phyloP scores from a whole-genome alignment of 2,329 filamentous ascomycete species.

The Alternaria consortialis region DNA sequence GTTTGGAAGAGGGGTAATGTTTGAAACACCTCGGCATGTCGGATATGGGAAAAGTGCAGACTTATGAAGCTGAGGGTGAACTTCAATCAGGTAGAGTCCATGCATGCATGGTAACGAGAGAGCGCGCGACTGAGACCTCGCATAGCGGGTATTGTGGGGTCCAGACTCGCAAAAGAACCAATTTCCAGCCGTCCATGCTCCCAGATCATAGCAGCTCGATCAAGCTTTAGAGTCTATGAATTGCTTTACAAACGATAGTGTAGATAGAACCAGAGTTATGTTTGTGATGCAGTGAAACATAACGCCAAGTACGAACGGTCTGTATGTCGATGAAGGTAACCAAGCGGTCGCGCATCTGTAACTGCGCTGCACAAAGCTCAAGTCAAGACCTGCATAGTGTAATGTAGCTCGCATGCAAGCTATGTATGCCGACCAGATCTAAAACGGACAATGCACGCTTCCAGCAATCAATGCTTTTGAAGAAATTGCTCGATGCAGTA shows the following conservation, averaged over 20 bases:
- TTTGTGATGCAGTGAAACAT: neutral
- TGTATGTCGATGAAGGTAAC: neutral
- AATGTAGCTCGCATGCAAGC: neutral
- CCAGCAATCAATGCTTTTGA: neutral
- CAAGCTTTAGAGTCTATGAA: neutral
- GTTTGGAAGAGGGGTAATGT: neutral
- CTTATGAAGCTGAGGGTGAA: neutral
- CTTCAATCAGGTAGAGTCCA: neutral
- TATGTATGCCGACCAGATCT: neutral
- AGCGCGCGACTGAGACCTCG: neutral
- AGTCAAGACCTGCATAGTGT: neutral
- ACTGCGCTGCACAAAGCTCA: neutral
- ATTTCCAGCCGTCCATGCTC: neutral
- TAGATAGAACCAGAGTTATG: neutral
- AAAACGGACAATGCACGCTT: conserved; percentile 6
- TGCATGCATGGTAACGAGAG: neutral
- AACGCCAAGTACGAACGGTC: neutral
- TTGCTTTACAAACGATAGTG: neutral
- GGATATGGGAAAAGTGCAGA: neutral
- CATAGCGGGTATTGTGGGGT: neutral
- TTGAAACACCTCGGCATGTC: neutral
- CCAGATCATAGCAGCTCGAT: neutral
- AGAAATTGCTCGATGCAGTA: conserved; percentile 1
- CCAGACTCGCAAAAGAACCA: neutral
- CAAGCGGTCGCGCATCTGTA: neutral